A percentile compares a stretch with the other conserved stretches of the same genome.
These are phyloP conservation scores for Hyphodiscus sp. DNA, from an alignment of 2,329 filamentous ascomycete genomes.

Conservation along the genomic window DNA sequence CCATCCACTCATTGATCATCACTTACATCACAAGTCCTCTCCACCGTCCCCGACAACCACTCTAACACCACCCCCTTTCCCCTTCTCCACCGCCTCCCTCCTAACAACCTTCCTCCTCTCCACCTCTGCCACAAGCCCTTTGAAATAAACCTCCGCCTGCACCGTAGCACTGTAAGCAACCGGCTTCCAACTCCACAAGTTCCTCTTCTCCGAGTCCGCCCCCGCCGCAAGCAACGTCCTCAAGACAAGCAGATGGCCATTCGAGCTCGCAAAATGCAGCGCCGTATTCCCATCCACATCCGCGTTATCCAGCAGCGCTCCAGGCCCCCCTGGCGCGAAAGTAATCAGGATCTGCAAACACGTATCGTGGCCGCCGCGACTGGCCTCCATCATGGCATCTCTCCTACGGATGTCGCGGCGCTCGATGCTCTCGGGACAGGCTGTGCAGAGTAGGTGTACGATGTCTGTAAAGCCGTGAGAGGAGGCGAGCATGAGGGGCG, in stretches of 20 bases:
- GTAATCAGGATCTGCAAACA: slow-evolving; percentile 59
- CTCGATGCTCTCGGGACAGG: slow-evolving; percentile 42
- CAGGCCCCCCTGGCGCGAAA: slow-evolving; percentile 39
- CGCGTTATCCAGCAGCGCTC: slow-evolving; percentile 38
- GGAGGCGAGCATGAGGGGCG: slow-evolving; percentile 74
- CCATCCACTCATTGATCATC: neutral
- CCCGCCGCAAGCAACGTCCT: slow-evolving; percentile 72
- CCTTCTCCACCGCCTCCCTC: slow-evolving; percentile 28
- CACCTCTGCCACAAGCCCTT: slow-evolving; percentile 65
- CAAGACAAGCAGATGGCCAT: slow-evolving; percentile 71
- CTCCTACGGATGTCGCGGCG: slow-evolving; percentile 61
- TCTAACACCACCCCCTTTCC: slow-evolving; percentile 20
- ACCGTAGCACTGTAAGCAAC: slow-evolving; percentile 77
- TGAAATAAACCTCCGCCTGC: slow-evolving; percentile 79
- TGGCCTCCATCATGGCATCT: slow-evolving; percentile 66
- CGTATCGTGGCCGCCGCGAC: slow-evolving; percentile 54
- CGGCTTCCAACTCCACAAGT: slow-evolving; percentile 75
- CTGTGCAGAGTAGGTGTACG: slow-evolving; percentile 62
- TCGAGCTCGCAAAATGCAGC: slow-evolving; percentile 77
- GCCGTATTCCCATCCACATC: slow-evolving; percentile 79
- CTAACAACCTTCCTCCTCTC: slow-evolving; percentile 49
- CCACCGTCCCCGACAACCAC: slow-evolving; percentile 16
- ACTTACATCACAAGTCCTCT: slow-evolving; percentile 2
- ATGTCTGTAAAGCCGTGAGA: slow-evolving; percentile 63
- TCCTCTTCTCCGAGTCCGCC: slow-evolving; percentile 65